These are phyloP conservation scores for Neurospora sp. DNA, from an alignment of 495 filamentous ascomycete genomes.

Conservation along the genomic window DNA sequence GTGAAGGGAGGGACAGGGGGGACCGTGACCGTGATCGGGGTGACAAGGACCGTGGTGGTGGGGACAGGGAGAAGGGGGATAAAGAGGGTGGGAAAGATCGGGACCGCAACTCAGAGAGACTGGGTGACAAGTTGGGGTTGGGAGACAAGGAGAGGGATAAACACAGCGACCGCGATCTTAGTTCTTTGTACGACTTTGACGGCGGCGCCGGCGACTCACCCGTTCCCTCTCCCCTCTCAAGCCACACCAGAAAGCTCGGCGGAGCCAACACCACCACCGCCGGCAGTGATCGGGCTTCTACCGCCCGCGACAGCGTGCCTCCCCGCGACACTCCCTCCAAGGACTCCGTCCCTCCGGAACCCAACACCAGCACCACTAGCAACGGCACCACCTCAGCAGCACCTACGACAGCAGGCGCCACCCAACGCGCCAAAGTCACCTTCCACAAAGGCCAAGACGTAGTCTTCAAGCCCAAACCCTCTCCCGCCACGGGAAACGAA, in stretches of 20 bases:
- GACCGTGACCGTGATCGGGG: background rate
- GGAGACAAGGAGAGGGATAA: background rate
- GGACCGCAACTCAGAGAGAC: constrained; percentile 33
- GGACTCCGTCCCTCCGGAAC: constrained; percentile 35
- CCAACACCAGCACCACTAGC: constrained; percentile 8
- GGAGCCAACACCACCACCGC: constrained; percentile 42
- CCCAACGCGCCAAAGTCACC: constrained; percentile 35
- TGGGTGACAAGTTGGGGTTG: background rate
- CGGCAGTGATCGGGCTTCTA: constrained; percentile 24
- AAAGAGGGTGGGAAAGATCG: background rate
- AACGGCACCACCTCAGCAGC: background rate
- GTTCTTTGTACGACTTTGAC: constrained; percentile 56
- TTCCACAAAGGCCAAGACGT: constrained; percentile 70
- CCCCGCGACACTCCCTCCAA: constrained; percentile 37
- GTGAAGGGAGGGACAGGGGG: background rate
- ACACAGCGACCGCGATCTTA: constrained; percentile 37
- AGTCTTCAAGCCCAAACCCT: constrained; percentile 73
- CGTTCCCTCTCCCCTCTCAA: constrained; percentile 48
- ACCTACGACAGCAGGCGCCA: constrained; percentile 1
- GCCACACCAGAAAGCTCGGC: constrained; percentile 31
- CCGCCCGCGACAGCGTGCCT: constrained; percentile 32
- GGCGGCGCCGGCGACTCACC: constrained; percentile 59
- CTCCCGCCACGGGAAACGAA: constrained; percentile 40
- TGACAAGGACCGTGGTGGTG: background rate
- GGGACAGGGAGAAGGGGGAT: background rate